Base-by-base conservation (phyloP, 345 rosid species). In the Geranium brycei region DNA sequence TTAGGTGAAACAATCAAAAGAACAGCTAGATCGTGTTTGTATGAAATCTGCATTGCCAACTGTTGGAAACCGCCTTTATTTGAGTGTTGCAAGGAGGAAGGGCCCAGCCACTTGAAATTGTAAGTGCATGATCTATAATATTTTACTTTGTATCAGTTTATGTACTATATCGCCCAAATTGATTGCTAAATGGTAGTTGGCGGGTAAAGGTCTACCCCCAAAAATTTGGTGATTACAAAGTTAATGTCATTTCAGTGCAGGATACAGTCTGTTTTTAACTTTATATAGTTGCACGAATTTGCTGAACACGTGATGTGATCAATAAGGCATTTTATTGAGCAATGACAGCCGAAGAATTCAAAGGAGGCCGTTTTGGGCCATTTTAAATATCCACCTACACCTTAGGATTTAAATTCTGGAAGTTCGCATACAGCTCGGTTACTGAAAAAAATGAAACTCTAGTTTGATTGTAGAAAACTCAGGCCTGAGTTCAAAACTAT, bases 61-160 rank as follows among this genome's bases (percentile, higher is more conserved):
- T 79, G 72, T 76, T 91, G 92, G 95, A 83, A 83, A 60, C 71
- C 83, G 32, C 98, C 98, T 1, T 16, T 32, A 32, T 89, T 87
- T 32, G 85, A 79, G 62, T 89, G 98, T 63, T 85, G 83, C 62
- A 65, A 75, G 38, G 91, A 83, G 75, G 85, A 83, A 77, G 96
- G 98, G 70, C 85, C 79, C 57, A 71, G 86, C 75, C 98, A 91
- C 79, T 69, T 75, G 74, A 89, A 78, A 75, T 23, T 31, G 98
- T 91, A 79, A 84, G 92, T 78, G 41, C 57, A 60, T 62, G 47
- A 59, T 23, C 40, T 53, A 19, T 66, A 4, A 8, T 17, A 1
- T 32, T 19, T 18, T 16, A 31, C 4, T 15, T 12, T 57, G 14
- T 16, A 31, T 55, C 19, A 38, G n/a, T 31, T 64, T 31, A 17